phyloP scores from a whole-genome alignment of 768 basidiomycete genomes.

The Pleurotus giganteus region DNA sequence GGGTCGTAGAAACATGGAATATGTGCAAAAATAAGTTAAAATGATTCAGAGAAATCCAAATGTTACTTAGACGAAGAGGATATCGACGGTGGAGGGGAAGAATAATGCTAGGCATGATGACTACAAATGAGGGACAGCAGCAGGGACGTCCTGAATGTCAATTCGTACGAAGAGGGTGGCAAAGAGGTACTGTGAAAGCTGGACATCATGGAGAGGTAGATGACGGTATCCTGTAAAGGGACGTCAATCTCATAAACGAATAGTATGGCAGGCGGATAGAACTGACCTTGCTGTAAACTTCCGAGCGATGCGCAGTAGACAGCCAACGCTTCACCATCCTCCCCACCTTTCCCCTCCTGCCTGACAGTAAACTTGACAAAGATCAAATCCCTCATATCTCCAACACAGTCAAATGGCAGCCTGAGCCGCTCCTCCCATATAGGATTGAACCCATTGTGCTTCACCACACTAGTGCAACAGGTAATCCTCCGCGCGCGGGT shows the following conservation, averaged over 20 bases:
- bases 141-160: conserved; percentile 34
- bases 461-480: conserved; percentile 64
- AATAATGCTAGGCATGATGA: background rate
- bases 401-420: conserved; percentile 77
- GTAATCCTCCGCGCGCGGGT: conserved; percentile 45
- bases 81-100: background rate
- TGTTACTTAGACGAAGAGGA: background rate
- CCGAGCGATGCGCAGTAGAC: conserved; percentile 77
- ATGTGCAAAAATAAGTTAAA: too few relatives aligned
- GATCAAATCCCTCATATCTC: conserved; percentile 76
- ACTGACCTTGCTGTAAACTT: conserved; percentile 68
- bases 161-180: conserved; percentile 88
- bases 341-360: conserved; percentile 53
- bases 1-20: too few relatives aligned
- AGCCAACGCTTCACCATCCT: conserved; percentile 66
- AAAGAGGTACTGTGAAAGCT: conserved; percentile 88
- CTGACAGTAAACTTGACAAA: conserved; percentile 83
- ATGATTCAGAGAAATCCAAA: too few relatives aligned
- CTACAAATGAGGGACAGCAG: background rate
- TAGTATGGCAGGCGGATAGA: conserved; percentile 7
- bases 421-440: conserved; percentile 75
- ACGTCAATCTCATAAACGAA: background rate
- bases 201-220: conserved; percentile 87
- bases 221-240: conserved; percentile 79
- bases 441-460: conserved; percentile 94